A percentile compares a stretch with the other conserved stretches of the same genome.
Evolutionary conservation across 148 eudicot species (phyloP).

Genomic region (Oxyria digyna): DNA sequence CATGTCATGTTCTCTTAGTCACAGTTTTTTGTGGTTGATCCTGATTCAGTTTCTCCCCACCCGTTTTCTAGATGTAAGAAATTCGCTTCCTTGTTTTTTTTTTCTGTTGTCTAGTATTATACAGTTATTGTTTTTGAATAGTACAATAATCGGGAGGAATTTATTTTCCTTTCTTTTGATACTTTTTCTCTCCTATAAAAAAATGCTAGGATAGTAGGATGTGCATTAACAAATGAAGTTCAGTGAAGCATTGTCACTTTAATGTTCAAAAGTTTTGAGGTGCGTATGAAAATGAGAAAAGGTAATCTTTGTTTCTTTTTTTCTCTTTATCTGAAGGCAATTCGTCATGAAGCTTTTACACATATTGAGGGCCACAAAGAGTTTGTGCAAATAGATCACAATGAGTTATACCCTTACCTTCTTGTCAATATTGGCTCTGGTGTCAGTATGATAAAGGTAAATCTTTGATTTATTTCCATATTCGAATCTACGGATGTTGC

Average conservation of each 20-base stretch:
- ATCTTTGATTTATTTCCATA: neutral
- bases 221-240: neutral
- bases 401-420: constrained; percentile 85
- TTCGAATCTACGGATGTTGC: neutral
- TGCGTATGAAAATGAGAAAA: neutral
- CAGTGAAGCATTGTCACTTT: neutral
- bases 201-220: neutral
- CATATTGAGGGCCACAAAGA: constrained; percentile 92
- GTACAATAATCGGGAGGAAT: neutral
- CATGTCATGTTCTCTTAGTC: neutral
- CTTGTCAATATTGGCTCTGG: constrained; percentile 98
- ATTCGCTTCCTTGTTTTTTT: no score
- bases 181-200: neutral
- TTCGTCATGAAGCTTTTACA: constrained; percentile 96
- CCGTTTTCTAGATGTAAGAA: neutral
- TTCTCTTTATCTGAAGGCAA: constrained; percentile 36
- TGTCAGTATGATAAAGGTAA: constrained; percentile 96
- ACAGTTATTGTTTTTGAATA: neutral
- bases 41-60: neutral
- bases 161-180: neutral
- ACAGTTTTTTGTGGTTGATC: neutral
- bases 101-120: neutral
- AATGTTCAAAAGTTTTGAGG: neutral
- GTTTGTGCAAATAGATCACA: constrained; percentile 91
- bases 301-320: neutral